Base-by-base conservation (phyloP, 108 stramenopile species). In the Nitzschia sp. region DNA sequence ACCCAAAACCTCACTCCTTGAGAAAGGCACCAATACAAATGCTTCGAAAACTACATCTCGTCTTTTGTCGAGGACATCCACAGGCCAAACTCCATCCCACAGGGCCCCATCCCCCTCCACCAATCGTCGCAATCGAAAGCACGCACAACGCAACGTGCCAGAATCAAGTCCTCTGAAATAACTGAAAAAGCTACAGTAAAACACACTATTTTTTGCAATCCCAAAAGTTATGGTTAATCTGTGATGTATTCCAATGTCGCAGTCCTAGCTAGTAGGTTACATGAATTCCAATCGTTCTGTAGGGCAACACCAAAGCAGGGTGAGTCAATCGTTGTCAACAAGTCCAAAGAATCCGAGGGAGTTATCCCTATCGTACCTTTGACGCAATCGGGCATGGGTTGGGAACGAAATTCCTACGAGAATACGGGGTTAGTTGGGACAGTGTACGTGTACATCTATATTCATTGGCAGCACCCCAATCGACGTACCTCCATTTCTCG, bases 211-310 rank as follows among this genome's bases (percentile, higher is more conserved):
- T 15, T 48, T 6, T 48, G 46, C 17, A 17, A 15, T 17, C 46
- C 46, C n/a, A 6, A 48, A 48, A 48, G 2, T 48, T 48, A 17
- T 5, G 6, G 2, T 15, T 17, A 5, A 17, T 5, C 43, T 48
- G 3, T 48, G 46, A 48, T 48, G 14, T 6, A 17, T 2, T 34
- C 29, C 29, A 34, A 34, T 3, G 29, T 34, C 29, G 29, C 6
- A 6, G 46, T 48, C 5, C 46, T 17, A 48, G 46, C 46, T 17
- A 48, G 17, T 17, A 48, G 46, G 14, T 24, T 68, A 72, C 71
- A 72, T 64, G 61, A 72, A 63, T n/a, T 72, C 71, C 62, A 72
- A 55, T 46, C 71, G 51, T 63, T 72, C 71, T 48, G 46, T 17
- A 6, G 5, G 29, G 29, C 46, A 48, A 48, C 1, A 48, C 6